These are phyloP conservation scores for Rhizopogon salebrosus DNA, from an alignment of 768 basidiomycete genomes.

Conservation along the genomic window DNA sequence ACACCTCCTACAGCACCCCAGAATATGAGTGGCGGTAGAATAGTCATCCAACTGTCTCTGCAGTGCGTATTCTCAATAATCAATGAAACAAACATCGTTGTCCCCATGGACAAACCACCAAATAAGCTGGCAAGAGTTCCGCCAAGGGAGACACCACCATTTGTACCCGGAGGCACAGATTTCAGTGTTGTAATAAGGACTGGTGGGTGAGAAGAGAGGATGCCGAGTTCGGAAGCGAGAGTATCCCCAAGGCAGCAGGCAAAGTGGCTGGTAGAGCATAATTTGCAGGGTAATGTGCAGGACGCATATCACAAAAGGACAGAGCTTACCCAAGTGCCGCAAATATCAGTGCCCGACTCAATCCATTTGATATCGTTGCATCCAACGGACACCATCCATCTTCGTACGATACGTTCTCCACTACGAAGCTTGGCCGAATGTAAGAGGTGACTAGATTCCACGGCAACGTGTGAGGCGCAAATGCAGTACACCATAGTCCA, in stretches of 20 bases:
- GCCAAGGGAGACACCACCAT: constrained; percentile 75
- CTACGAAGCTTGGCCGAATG: constrained; percentile 7
- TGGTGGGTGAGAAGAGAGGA: constrained; percentile 66
- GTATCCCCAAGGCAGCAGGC: constrained; percentile 90
- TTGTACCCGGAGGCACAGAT: constrained; percentile 82
- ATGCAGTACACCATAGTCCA: constrained; percentile 59
- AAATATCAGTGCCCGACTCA: constrained; percentile 61
- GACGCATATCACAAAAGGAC: neutral
- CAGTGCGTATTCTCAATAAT: constrained; percentile 59
- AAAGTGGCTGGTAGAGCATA: constrained; percentile 56
- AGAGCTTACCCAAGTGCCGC: constrained; percentile 56
- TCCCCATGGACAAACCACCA: constrained; percentile 73
- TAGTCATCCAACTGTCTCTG: constrained; percentile 29
- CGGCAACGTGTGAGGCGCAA: constrained; percentile 40
- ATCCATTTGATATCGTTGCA: constrained; percentile 36
- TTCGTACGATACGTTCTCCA: neutral
- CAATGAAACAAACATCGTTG: constrained; percentile 50
- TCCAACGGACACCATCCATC: constrained; percentile 61
- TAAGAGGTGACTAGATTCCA: constrained; percentile 21
- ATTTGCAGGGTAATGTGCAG: constrained; percentile 1
- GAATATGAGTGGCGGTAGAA: constrained; percentile 39
- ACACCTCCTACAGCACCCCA: constrained; percentile 69
- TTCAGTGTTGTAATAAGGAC: constrained; percentile 74
- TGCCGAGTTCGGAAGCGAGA: constrained; percentile 89
- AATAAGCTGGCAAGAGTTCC: constrained; percentile 70